A percentile compares a stretch with the other conserved stretches of the same genome.
Conservation (phyloP, 345 rosid genomes). For the Eucalyptus paniculata region DNA sequence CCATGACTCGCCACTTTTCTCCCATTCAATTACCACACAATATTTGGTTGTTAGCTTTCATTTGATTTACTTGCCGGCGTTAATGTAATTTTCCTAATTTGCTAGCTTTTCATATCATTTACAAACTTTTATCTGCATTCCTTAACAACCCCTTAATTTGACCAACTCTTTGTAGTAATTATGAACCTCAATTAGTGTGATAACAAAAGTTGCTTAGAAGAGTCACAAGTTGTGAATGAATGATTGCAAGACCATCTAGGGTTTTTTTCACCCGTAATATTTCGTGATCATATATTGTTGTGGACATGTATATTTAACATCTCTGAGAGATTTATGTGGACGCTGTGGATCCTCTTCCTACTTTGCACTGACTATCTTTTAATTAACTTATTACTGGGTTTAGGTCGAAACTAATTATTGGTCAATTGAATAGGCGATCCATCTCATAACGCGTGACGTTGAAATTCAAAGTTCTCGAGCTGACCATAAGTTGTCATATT, state of each 20-base stretch:
- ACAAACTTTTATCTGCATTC: neutral
- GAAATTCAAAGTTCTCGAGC: neutral
- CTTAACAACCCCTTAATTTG: neutral
- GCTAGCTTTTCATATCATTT: too few relatives aligned
- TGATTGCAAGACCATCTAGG: neutral
- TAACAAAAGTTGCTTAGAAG: neutral
- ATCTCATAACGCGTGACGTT: neutral
- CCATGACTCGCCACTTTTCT: neutral
- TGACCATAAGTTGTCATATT: neutral
- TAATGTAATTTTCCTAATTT: too few relatives aligned
- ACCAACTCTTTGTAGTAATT: neutral
- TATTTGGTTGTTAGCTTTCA: neutral
- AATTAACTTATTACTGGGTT: neutral
- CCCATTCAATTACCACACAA: neutral
- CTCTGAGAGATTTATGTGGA: neutral
- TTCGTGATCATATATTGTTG: neutral
- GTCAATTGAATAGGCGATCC: neutral
- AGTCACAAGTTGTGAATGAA: neutral
- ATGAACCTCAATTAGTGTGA: neutral
- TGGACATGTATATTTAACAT: neutral
- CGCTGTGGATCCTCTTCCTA: neutral
- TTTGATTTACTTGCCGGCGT: neutral
- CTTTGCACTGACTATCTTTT: neutral
- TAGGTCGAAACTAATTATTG: neutral
- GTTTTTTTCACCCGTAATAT: neutral